Conservation (phyloP, 78 protist genomes). For the Dictyostelium brefeldianum region DNA sequence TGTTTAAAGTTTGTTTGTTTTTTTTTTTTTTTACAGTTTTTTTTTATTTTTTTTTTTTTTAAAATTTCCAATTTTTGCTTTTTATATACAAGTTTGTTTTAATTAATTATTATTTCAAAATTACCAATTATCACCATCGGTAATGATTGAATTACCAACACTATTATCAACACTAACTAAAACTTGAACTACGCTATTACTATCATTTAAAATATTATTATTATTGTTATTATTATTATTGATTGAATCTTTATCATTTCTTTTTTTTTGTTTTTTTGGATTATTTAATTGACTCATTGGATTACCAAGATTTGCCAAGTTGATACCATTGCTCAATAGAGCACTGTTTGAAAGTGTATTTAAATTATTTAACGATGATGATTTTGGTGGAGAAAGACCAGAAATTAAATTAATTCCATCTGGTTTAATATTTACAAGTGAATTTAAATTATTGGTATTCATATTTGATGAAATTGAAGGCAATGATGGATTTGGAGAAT, state of each 20-base stretch:
- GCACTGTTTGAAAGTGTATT: slow-evolving; percentile 2
- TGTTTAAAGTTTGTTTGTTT: too few species aligned
- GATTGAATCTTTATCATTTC: background rate
- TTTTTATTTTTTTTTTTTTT: too few species aligned
- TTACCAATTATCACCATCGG: slow-evolving; percentile 51
- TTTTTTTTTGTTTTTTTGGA: slow-evolving; percentile 25
- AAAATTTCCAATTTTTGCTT: too few species aligned
- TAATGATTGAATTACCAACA: slow-evolving; percentile 22
- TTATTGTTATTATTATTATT: background rate
- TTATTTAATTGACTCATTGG: slow-evolving; percentile 7
- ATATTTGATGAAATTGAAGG: slow-evolving; percentile 7
- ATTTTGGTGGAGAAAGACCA: slow-evolving; percentile 13
- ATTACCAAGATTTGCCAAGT: slow-evolving; percentile 2
- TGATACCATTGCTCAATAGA: background rate
- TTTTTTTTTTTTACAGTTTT: too few species aligned
- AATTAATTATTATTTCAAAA: too few species aligned
- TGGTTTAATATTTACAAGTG: slow-evolving; percentile 11
- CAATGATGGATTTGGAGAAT: slow-evolving; percentile 8
- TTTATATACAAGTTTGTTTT: too few species aligned
- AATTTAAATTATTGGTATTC: background rate
- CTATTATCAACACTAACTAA: slow-evolving; percentile 33
- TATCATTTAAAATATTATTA: background rate
- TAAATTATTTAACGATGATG: background rate
- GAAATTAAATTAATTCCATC: slow-evolving; percentile 5
- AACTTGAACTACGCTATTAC: slow-evolving; percentile 35